Evolutionary conservation across 1,284 basidiomycete species (phyloP).

Genomic region (Chondrostereum purpureum): DNA sequence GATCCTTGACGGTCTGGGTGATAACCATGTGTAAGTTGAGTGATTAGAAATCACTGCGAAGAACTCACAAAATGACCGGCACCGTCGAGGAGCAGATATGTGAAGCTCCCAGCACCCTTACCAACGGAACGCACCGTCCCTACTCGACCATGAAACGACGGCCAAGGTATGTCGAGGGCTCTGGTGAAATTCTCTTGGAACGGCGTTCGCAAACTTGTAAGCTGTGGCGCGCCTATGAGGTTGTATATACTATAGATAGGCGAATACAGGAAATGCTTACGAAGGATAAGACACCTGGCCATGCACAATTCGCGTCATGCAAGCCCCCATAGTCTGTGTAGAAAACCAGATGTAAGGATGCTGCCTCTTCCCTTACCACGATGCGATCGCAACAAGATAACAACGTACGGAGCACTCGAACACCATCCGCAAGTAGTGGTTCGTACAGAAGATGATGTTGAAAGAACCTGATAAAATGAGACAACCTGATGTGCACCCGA

Average conservation of each 20-base stretch:
- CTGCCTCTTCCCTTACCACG: no score
- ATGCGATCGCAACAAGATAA: no score
- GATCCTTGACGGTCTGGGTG: slow-evolving; percentile 20
- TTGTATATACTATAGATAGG: not conserved
- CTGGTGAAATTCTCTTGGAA: slow-evolving; percentile 22
- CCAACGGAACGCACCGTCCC: slow-evolving; percentile 24
- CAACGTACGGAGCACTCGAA: slow-evolving; percentile 23
- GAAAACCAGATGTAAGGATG: no score
- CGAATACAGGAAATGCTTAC: no score
- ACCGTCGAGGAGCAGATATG: slow-evolving; percentile 17
- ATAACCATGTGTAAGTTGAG: not conserved
- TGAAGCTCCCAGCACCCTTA: slow-evolving; percentile 23
- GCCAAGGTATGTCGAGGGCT: slow-evolving; percentile 23
- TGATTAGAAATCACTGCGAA: slow-evolving; percentile 9
- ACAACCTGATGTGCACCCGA: no score
- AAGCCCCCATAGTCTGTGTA: slow-evolving; percentile 25
- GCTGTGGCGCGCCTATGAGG: no score
- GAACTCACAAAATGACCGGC: slow-evolving; percentile 20
- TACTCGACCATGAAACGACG: slow-evolving; percentile 12
- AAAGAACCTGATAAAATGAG: slow-evolving; percentile 20
- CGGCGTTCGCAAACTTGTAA: slow-evolving; percentile 21
- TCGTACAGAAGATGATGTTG: slow-evolving; percentile 21
- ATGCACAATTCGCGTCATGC: slow-evolving; percentile 25
- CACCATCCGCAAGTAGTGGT: slow-evolving; percentile 21
- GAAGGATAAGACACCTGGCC: slow-evolving; percentile 21